Evolutionary conservation across 2,329 filamentous ascomycete species (phyloP).

Genomic region (Pseudofabraea citricarpa): DNA sequence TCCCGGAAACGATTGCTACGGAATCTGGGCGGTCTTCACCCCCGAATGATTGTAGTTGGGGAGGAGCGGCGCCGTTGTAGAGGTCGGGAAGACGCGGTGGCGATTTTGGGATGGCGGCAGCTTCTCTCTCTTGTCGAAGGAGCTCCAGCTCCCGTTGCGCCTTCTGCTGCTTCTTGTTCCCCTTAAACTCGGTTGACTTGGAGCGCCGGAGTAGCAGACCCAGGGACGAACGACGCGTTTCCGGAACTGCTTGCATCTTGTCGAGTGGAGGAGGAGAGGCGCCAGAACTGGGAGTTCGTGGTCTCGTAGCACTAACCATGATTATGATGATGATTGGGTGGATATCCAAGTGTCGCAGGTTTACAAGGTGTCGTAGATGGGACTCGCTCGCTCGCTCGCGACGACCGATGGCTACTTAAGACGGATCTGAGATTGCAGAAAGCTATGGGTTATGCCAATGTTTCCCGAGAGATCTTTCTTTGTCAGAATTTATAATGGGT

Average conservation of each 20-base stretch:
- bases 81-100: slow-evolving; percentile 53
- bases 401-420: not conserved
- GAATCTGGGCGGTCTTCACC: slow-evolving; percentile 62
- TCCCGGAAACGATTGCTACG: slow-evolving; percentile 51
- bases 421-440: not conserved
- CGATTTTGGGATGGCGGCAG: slow-evolving; percentile 47
- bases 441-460: not conserved
- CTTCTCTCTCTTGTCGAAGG: slow-evolving; percentile 49
- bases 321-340: no score
- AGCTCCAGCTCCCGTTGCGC: slow-evolving; percentile 43
- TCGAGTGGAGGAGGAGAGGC: slow-evolving; percentile 26
- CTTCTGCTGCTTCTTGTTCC: slow-evolving; percentile 55
- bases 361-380: not conserved
- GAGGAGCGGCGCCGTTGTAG: slow-evolving; percentile 32
- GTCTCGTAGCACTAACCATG: slow-evolving; percentile 29
- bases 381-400: not conserved
- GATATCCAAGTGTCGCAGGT: slow-evolving; percentile 5
- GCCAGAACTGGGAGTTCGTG: slow-evolving; percentile 30
- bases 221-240: slow-evolving; percentile 42
- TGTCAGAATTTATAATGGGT: not conserved
- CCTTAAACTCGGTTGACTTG: slow-evolving; percentile 61
- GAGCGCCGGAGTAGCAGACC: slow-evolving; percentile 61
- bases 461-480: not conserved
- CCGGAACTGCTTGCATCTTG: slow-evolving; percentile 29
- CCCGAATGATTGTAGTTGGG: slow-evolving; percentile 35